A percentile compares a stretch with the other conserved stretches of the same genome.
phyloP scores from a whole-genome alignment of 2,329 filamentous ascomycete genomes.

The Alternaria triticimaculans region DNA sequence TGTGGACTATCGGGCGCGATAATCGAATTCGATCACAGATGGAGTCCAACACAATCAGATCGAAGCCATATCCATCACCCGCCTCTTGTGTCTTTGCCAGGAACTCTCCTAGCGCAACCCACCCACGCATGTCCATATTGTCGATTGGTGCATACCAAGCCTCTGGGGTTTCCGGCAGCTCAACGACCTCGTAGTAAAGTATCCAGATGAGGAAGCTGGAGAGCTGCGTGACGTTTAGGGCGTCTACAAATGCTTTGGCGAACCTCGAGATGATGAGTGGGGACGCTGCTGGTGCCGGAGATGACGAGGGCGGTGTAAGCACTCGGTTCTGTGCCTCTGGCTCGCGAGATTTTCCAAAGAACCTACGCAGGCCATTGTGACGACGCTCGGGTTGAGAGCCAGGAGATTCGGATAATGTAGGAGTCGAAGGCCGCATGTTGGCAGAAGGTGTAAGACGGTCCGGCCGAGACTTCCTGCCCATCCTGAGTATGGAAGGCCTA shows the following conservation, averaged over 20 bases:
- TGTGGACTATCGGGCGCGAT: conserved; percentile 10
- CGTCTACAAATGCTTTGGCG: conserved; percentile 23
- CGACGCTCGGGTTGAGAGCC: not conserved
- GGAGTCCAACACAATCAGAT: conserved; percentile 24
- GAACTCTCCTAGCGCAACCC: conserved; percentile 27
- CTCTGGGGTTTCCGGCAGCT: conserved; percentile 21
- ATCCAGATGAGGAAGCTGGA: conserved; percentile 34
- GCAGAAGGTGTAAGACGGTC: not conserved
- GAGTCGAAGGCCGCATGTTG: not conserved
- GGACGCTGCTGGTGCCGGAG: not conserved
- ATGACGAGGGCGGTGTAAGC: conserved; percentile 3
- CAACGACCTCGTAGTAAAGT: conserved; percentile 31
- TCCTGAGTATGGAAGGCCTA: not conserved
- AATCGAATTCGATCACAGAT: conserved; percentile 24
- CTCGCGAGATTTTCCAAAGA: conserved; percentile 1
- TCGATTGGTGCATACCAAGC: conserved; percentile 23
- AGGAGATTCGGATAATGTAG: not conserved
- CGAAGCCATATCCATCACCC: conserved; percentile 10
- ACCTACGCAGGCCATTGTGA: not conserved
- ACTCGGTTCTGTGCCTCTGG: conserved; percentile 1
- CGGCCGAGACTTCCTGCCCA: not conserved
- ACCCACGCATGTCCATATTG: conserved; percentile 29
- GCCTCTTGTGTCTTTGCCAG: not conserved
- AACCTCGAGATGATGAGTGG: conserved; percentile 7
- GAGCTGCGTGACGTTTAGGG: conserved; percentile 17